Evolutionary conservation across 2,329 filamentous ascomycete species (phyloP), one percentile per base, ranked within the genome.

Genomic region (Rhinocladiella similis): DNA sequence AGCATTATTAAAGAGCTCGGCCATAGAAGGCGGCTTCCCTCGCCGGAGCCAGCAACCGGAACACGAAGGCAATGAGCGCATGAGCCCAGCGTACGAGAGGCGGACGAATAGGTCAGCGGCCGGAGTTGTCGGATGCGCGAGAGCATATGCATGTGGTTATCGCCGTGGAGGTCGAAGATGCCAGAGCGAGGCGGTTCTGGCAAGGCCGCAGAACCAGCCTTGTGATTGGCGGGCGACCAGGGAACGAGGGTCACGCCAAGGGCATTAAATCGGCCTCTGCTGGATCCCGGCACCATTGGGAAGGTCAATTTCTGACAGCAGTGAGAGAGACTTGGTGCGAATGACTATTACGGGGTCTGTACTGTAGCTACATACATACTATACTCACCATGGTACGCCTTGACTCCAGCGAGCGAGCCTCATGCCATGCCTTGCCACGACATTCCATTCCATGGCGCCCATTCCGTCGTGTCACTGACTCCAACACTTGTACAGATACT

Each of bases 91-190:
- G 43, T 35, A 35, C 19, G 4, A 42, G 35, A 25, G 42, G 29
- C 53, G 50, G 42, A 53, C 39, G 47, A 56, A 53, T 56, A 50
- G 57, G 50, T 57, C 50, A 57, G 53, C 36, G 54, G 53, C 53
- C 59, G 59, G 59, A 62, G 53, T 59, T 56, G 50, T 62, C 59
- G 59, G 59, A 62, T 59, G 59, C 59, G 55, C 48, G 36, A 56
- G 46, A 46, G 39, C 27, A 47, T 39, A 50, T 55, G 54, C 57
- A 60, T 60, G 57, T 60, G 57, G 50, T 43, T 56, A 47, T 56
- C 54, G 54, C 54, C 48, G 54, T 47, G 48, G 18, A n/a, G 20
- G 48, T 39, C 9, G 20, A 47, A 25, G 29, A 33, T 33, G 29
- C 29, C 29, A 33, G 29, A 33, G 20, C 42, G 53, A 9, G 29